Evolutionary conservation across 371 early-diverging fungal genomes (phyloP).

Genomic region (Mortierella sp.): DNA sequence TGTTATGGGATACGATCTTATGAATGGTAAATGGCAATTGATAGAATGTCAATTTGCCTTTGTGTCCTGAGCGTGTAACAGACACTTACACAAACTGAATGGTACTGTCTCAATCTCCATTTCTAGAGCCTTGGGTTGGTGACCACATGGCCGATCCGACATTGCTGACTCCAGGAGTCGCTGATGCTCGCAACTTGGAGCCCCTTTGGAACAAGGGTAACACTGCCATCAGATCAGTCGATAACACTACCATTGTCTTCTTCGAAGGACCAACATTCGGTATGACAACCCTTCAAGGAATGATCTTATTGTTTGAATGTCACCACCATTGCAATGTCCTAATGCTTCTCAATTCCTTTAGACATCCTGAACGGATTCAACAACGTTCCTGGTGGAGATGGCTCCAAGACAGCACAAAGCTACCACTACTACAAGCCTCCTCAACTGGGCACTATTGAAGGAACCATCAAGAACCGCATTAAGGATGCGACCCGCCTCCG

Average conservation of each 20-base stretch:
- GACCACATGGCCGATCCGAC: constrained; percentile 57
- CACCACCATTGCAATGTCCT: too few relatives aligned
- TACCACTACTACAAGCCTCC: constrained; percentile 58
- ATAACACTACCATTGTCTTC: constrained; percentile 58
- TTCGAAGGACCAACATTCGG: constrained; percentile 64
- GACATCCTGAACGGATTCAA: constrained; percentile 61
- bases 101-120: neutral
- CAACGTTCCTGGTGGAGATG: constrained; percentile 61
- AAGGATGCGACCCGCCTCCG: constrained; percentile 53
- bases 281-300: neutral
- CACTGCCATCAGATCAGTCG: constrained; percentile 58
- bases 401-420: constrained; percentile 49
- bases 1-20: constrained; percentile 67
- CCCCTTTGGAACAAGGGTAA: constrained; percentile 61
- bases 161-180: constrained; percentile 52
- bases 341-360: too few relatives aligned
- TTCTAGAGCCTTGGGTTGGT: constrained; percentile 63
- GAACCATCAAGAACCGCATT: constrained; percentile 53
- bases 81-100: too few relatives aligned
- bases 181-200: constrained; percentile 57
- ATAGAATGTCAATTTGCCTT: neutral
- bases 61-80: too few relatives aligned
- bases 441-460: constrained; percentile 51
- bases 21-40: constrained; percentile 54
- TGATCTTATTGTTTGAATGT: too few relatives aligned